Evolutionary conservation across 129 eudicot species (phyloP), one percentile per base, ranked within the genome.

Genomic region (Pseudognaphalium luteoalbum): DNA sequence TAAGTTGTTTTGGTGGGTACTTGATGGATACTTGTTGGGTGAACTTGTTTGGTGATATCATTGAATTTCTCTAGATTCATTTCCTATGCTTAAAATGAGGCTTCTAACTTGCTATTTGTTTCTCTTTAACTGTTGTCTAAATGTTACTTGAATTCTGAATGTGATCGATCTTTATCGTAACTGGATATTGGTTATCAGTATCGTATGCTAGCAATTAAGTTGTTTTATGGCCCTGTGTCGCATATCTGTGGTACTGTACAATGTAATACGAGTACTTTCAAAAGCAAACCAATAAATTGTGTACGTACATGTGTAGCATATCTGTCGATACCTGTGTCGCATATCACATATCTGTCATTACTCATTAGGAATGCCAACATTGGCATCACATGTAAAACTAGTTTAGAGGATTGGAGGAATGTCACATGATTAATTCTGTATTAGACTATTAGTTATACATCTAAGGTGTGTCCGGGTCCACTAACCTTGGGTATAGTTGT

Each of bases 1-100:
- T 52, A 47, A 72, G 67, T 54, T 71, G 51, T 44, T 61, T 58
- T 50, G 70, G 75, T 68, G 81, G 83, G 79, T 80, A 41, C 64
- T 66, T 54, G 69, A 73, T 73, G 74, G 68, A 65, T 73, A 10
- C 61, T 72, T 79, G 28, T 59, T 66, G 73, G 69, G 52, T 73
- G 61, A 37, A 47, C 65, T 21, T 63, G 73, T 80, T 73, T 74
- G 65, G 75, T 73, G 83, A 47, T 68, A 29, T 59, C 75, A 42
- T 42, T 71, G 37, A 66, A 52, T 41, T 33, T 72, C 54, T 56
- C 22, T 70, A 15, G 21, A 34, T 58, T 58, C 35, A 63, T 25
- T 63, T 17, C 35, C 1, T 25, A 25, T 63, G 68, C 68, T 51
- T 71, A 20, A 50, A 28, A 34, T 16, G 6, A 10, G 28, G 74